Evolutionary conservation across 768 basidiomycete genomes (phyloP).

Genomic region (Leccinum longicurvipes): DNA sequence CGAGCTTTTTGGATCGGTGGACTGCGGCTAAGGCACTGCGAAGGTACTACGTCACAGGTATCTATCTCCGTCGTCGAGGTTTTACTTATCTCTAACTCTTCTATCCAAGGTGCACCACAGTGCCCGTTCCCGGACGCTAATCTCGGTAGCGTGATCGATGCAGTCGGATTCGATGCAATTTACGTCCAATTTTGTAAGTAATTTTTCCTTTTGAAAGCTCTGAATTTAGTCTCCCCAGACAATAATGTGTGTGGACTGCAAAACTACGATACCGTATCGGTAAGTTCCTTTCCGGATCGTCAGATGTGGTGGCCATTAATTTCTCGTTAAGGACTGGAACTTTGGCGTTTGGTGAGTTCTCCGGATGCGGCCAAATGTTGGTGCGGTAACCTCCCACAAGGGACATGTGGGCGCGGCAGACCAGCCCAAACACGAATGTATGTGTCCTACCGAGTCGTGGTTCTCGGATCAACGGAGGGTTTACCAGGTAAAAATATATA

Average conservation of each 20-base stretch:
- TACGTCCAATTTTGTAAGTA: conserved; percentile 63
- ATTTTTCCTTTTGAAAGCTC: neutral
- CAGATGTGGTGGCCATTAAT: neutral
- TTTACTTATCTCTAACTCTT: neutral
- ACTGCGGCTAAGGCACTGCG: neutral
- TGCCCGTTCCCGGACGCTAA: conserved; percentile 70
- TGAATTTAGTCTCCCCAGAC: conserved; percentile 25
- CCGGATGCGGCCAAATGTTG: neutral
- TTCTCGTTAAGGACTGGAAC: conserved; percentile 43
- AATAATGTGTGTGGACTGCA: conserved; percentile 43
- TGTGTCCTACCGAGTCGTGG: conserved; percentile 1
- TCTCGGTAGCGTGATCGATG: conserved; percentile 56
- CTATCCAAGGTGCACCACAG: conserved; percentile 28
- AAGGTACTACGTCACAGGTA: conserved; percentile 62
- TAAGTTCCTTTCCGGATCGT: conserved; percentile 28
- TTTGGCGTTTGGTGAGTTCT: conserved; percentile 31
- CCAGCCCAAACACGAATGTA: conserved; percentile 41
- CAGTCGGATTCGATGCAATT: conserved; percentile 65
- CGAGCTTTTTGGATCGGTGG: neutral
- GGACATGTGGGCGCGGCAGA: conserved; percentile 44
- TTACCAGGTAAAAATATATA: conserved; percentile 38
- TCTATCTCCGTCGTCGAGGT: neutral
- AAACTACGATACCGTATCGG: conserved; percentile 52
- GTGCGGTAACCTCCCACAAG: conserved; percentile 25
- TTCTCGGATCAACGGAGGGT: neutral